Evolutionary conservation across 2,329 filamentous ascomycete species (phyloP), one percentile per base, ranked within the genome.

Genomic region (Fusarium burgessii): DNA sequence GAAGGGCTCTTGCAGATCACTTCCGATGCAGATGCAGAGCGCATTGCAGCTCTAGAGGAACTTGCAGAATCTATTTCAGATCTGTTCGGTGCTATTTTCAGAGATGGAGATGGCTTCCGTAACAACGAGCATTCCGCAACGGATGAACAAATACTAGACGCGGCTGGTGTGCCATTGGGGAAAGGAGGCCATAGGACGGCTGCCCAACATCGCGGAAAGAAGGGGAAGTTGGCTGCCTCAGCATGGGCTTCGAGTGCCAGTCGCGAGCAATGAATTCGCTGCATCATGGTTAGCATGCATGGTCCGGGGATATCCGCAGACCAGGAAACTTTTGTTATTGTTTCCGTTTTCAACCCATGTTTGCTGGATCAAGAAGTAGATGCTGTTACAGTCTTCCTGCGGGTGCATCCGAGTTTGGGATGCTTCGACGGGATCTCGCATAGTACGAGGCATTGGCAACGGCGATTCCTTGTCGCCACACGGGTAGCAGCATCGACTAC

Each of bases 1-100:
- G 88, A 89, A 63, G 94, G 95, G 49, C 93, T 91, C 1, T 90
- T 99, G 25, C 90, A 94, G 81, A 93, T 98, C 66, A 90, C 91
- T 66, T 92, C 90, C 62, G 85, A 87, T 58, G 90, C 88, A 47
- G 94, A 97, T 81, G 87, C 88, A 47, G 91, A 93, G 78, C 92
- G 94, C 68, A 86, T 94, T 67, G 84, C 87, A 61, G 92, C 94
- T 36, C 87, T 98, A 77, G 84, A 89, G 70, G 87, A 90, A 70
- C 94, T 96, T 87, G 91, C 89, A 11, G 84, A 83, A 7, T 90
- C 93, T 6, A 88, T 98, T 65, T 85, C 87, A 9, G 85, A 85
- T 7, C 83, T 98, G 56, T 95, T 91, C 82, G 82, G 83, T 32
- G 89, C 91, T 25, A 87, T 97, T 2, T 90, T 98, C 73, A 90